Evolutionary conservation across 495 filamentous ascomycete species (phyloP), one percentile per base, ranked within the genome.

Genomic region (Saxophila tyrrhenica): DNA sequence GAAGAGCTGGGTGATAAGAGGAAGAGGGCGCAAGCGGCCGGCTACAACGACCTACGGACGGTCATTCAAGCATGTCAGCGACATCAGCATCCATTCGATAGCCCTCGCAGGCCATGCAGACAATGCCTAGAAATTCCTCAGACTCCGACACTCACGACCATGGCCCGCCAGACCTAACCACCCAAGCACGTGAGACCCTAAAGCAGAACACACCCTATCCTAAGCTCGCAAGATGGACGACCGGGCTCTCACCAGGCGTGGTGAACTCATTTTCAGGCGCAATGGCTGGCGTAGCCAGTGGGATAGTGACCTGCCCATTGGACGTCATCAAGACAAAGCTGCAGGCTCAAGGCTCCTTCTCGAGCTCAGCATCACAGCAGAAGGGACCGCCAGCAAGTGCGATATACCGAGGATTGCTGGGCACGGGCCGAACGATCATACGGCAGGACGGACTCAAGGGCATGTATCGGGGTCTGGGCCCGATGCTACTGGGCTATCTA

Each of bases 281-380:
- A 10, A 75, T 83, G 38, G 91, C 89, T 48, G 92, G 92, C 51
- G 84, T 95, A 57, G 86, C 85, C 3, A 94, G 89, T 3, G 92
- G 92, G 8, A 79, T 97, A 39, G 88, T 96, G 58, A 97, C 92
- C 42, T 99, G 92, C 65, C 92, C 92, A 19, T 79, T 99, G 51
- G 92, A 99, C 75, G 92, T 99, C 49, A 97, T 99, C 65, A 99
- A 99, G 72, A 99, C 92, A 44, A 96, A 95, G 67, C 70, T 99
- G 49, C 92, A 99, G 68, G 94, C 91, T 29, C 94, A 97, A 66
- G 90, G 90, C 53, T 86, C 86, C 3, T 83, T 90, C 76, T 32
- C 66, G 32, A 68, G 68, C 32, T 64, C 70, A 15, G 47, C 7
- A 9, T 19, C 35, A 69, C 72, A 66, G 70, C 60, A 54, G 69